Evolutionary conservation across 169 alveolate genomes (phyloP).

Genomic region (Plasmodium relictum): DNA sequence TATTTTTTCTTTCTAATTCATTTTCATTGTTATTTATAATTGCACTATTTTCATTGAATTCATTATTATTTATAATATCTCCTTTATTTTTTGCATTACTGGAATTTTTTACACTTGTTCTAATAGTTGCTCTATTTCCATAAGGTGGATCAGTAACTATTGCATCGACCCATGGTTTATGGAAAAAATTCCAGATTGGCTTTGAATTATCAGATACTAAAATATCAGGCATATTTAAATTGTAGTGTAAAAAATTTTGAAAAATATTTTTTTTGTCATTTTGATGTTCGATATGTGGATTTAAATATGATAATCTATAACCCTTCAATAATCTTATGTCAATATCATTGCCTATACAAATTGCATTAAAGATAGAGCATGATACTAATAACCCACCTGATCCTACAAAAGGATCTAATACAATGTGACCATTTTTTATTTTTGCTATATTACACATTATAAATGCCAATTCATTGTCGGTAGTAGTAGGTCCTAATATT

Average conservation of each 20-base stretch:
- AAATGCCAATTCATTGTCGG: constrained; percentile 96
- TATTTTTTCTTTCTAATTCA: background rate
- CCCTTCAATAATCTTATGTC: constrained; percentile 95
- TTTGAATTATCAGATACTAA: constrained; percentile 74
- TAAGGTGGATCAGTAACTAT: constrained; percentile 98
- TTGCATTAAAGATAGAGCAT: constrained; percentile 92
- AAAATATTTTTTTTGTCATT: constrained; percentile 74
- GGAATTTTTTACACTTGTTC: constrained; percentile 12
- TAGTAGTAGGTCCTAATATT: constrained; percentile 98
- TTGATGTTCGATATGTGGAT: constrained; percentile 81
- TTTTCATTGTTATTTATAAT: background rate
- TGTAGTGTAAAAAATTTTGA: constrained; percentile 80
- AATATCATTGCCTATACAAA: constrained; percentile 96
- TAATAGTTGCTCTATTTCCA: constrained; percentile 88
- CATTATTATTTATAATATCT: background rate
- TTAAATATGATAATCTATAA: constrained; percentile 86
- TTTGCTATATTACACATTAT: constrained; percentile 94
- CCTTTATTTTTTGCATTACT: background rate
- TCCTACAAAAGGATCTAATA: constrained; percentile 98
- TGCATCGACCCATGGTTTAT: constrained; percentile 94
- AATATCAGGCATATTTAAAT: constrained; percentile 80
- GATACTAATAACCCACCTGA: constrained; percentile 96
- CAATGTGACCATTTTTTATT: constrained; percentile 80
- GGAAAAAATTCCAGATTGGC: constrained; percentile 65
- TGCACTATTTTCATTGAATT: background rate